phyloP scores from a whole-genome alignment of 306 rosid species.

The Dalbergia oliveri region DNA sequence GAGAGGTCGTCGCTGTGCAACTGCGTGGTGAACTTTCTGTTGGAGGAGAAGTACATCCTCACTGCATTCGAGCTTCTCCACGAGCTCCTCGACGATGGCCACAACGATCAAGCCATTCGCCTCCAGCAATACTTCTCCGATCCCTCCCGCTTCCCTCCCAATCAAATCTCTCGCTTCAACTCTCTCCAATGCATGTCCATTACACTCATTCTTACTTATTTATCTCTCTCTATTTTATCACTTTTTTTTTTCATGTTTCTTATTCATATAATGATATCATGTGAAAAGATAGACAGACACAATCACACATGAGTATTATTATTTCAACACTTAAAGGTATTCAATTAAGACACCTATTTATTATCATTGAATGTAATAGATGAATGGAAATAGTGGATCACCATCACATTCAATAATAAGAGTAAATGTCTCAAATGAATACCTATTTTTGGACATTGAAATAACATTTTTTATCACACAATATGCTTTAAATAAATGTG shows the following conservation, averaged over 20 bases:
- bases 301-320: too few species aligned
- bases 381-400: too few species aligned
- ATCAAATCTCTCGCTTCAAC: conserved; percentile 85
- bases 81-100: conserved; percentile 95
- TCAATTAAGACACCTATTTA: too few species aligned
- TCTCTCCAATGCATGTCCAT: conserved; percentile 61
- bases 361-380: too few species aligned
- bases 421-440: too few species aligned
- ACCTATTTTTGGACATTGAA: too few species aligned
- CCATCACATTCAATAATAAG: too few species aligned
- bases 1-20: conserved; percentile 87
- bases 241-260: neutral
- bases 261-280: too few species aligned
- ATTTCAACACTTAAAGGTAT: too few species aligned
- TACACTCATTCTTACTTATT: neutral
- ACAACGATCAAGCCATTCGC: conserved; percentile 88
- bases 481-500: too few species aligned
- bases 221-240: neutral
- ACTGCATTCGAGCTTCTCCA: conserved; percentile 98
- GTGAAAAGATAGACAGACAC: too few species aligned
- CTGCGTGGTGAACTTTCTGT: conserved; percentile 92
- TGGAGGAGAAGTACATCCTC: conserved; percentile 89
- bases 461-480: too few species aligned
- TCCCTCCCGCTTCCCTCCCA: conserved; percentile 78
- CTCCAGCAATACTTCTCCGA: conserved; percentile 82